Evolutionary conservation across 1,139 yeast species (phyloP).

Genomic region (Candida gigantensis): DNA sequence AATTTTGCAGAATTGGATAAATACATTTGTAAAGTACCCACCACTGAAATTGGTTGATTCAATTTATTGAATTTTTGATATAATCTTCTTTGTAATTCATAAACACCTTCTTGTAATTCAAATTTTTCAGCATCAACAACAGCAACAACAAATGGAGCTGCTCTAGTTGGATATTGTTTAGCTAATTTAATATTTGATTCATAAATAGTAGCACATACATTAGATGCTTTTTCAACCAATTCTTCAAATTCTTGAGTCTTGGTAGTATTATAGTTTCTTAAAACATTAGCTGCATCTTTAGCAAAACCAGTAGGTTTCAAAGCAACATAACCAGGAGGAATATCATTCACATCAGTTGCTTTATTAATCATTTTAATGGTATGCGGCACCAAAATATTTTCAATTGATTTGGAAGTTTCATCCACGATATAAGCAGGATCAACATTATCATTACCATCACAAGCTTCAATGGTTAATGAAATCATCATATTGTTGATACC

Average conservation of each 20-base stretch:
- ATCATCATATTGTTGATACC: conserved; percentile 95
- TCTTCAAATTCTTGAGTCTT: conserved; percentile 51
- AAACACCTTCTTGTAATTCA: conserved; percentile 87
- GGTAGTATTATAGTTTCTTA: conserved; percentile 56
- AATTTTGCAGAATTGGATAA: conserved; percentile 68
- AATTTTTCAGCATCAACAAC: conserved; percentile 93
- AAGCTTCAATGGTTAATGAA: conserved; percentile 88
- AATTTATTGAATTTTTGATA: conserved; percentile 71
- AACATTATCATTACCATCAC: conserved; percentile 70
- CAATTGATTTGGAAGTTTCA: conserved; percentile 68
- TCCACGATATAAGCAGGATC: conserved; percentile 64
- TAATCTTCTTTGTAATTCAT: conserved; percentile 82
- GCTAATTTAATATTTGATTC: conserved; percentile 52
- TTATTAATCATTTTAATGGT: conserved; percentile 49
- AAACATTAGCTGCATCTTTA: conserved; percentile 72
- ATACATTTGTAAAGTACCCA: conserved; percentile 95
- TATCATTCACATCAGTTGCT: conserved; percentile 55
- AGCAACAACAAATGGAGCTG: conserved; percentile 79
- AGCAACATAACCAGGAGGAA: conserved; percentile 84
- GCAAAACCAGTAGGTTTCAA: conserved; percentile 92
- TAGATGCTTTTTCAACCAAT: conserved; percentile 66
- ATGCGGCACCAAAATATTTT: conserved; percentile 73
- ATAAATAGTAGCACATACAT: conserved; percentile 56
- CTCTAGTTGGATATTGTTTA: conserved; percentile 61
- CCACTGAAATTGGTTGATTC: conserved; percentile 62